Evolutionary conservation across 257 asterid genomes (phyloP), one percentile per base, ranked within the genome.

Genomic region (Prunella vulgaris): DNA sequence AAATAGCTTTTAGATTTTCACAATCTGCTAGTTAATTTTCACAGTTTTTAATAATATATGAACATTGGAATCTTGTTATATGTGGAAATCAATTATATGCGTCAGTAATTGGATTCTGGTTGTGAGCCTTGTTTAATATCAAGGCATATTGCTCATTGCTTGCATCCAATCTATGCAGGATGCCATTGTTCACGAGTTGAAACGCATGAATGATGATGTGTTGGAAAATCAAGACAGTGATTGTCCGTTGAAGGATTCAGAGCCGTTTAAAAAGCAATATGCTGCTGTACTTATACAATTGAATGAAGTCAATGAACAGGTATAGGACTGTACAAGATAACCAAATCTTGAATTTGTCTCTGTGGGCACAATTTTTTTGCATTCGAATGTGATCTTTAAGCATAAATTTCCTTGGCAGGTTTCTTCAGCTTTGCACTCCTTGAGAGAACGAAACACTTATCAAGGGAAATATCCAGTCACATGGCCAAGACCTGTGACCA

Each of bases 131-230:
- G 25, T 9, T 44, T 22, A 15, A 15, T 63, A 44, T 15, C 35
- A 4, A 15, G 60, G 20, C 38, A 27, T 33, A 20, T 42, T 51
- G 25, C 74, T 82, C 78, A 78, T 78, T 67, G 51, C 64, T 72
- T 71, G 64, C 60, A 70, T 42, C 59, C 64, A 70, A 79, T 58
- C 70, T 66, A 13, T 81, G 65, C 76, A 94, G 99, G 99, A 94
- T 74, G 96, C 95, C 28, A 70, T 87, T 75, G 90, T 91, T 84
- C 78, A 71, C 7, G 97, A 91, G 88, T 76, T 94, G 71, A 89
- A 86, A 83, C 90, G 76, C 35, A 84, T 91, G 95, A 89, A 94
- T 72, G 95, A 94, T 67, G 97, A 94, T 38, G 92, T 91, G 56
- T 59, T 70, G 74, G 93, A 87, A 79, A 84, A 82, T 80, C 88